phyloP scores from a whole-genome alignment of 1,139 yeast species.

The Debaryomyces sp. region DNA sequence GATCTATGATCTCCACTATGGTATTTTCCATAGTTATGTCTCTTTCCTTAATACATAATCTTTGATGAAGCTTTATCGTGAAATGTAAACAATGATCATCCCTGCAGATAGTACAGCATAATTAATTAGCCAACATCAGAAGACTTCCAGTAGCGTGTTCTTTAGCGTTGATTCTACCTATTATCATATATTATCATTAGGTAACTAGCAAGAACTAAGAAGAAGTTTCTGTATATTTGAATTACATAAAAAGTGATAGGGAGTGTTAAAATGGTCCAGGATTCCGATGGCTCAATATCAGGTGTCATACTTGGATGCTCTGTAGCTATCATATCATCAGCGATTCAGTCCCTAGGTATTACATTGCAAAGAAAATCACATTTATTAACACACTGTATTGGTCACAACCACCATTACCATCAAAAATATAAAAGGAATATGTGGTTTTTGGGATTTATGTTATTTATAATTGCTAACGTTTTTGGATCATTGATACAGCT shows the following conservation, averaged over 20 bases:
- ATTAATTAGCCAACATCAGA: not conserved
- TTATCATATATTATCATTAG: not conserved
- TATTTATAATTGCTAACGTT: constrained; percentile 74
- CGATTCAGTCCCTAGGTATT: constrained; percentile 80
- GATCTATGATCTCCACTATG: constrained; percentile 19
- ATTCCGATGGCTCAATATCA: constrained; percentile 8
- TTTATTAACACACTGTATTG: constrained; percentile 27
- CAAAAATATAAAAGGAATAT: constrained; percentile 55
- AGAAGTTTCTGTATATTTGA: not conserved
- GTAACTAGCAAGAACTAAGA: not conserved
- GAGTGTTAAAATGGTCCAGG: constrained; percentile 4
- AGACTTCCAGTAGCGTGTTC: not conserved
- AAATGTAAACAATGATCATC: constrained; percentile 9
- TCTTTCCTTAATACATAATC: not conserved
- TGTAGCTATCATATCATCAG: constrained; percentile 78
- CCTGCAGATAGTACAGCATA: not conserved
- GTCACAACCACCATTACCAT: constrained; percentile 25
- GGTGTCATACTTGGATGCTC: constrained; percentile 58
- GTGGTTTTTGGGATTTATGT: constrained; percentile 75
- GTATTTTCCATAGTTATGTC: constrained; percentile 18
- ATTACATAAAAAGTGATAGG: not conserved
- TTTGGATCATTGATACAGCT: constrained; percentile 85
- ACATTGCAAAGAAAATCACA: constrained; percentile 86
- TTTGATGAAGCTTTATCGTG: not conserved
- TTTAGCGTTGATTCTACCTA: not conserved